Conservation (phyloP, 345 rosid genomes). For the Arabidopsis suecica region DNA sequence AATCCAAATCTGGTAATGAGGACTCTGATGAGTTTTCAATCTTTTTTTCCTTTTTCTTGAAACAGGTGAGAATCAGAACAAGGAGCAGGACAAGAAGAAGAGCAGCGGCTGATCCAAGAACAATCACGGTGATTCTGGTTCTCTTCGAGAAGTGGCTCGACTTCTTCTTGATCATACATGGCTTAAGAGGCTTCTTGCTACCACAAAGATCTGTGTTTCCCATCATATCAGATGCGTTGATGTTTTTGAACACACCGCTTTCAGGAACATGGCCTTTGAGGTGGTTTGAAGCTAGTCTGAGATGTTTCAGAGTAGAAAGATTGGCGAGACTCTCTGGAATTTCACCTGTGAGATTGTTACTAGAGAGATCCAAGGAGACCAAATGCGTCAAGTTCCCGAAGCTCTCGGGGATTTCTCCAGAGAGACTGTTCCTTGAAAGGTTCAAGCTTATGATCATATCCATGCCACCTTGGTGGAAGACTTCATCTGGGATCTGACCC, state of each 20-base stretch:
- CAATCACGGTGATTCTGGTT: constrained; percentile 46
- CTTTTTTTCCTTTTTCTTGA: constrained; percentile 39
- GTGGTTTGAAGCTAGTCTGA: constrained; percentile 73
- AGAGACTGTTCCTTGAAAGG: constrained; percentile 66
- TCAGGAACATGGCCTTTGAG: constrained; percentile 80
- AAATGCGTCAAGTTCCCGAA: constrained; percentile 58
- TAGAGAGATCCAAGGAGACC: constrained; percentile 67
- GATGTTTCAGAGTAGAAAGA: constrained; percentile 58
- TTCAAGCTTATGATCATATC: constrained; percentile 58
- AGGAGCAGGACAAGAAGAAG: constrained; percentile 48
- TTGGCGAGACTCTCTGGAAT: constrained; percentile 68
- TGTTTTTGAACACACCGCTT: constrained; percentile 63
- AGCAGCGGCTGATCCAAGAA: constrained; percentile 52
- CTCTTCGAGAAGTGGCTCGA: constrained; percentile 55
- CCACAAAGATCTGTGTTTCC: constrained; percentile 85
- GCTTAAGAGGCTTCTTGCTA: constrained; percentile 45
- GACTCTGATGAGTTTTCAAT: constrained; percentile 44
- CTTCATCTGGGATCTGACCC: constrained; percentile 56
- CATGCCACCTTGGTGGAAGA: constrained; percentile 47
- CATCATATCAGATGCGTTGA: constrained; percentile 51
- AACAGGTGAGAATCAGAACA: constrained; percentile 40
- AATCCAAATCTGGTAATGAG: constrained; percentile 51
- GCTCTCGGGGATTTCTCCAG: constrained; percentile 59
- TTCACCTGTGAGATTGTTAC: constrained; percentile 61
- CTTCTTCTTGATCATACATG: constrained; percentile 54